Base-by-base conservation (phyloP, 495 filamentous ascomycete genomes). In the Durotheca rogersii region DNA sequence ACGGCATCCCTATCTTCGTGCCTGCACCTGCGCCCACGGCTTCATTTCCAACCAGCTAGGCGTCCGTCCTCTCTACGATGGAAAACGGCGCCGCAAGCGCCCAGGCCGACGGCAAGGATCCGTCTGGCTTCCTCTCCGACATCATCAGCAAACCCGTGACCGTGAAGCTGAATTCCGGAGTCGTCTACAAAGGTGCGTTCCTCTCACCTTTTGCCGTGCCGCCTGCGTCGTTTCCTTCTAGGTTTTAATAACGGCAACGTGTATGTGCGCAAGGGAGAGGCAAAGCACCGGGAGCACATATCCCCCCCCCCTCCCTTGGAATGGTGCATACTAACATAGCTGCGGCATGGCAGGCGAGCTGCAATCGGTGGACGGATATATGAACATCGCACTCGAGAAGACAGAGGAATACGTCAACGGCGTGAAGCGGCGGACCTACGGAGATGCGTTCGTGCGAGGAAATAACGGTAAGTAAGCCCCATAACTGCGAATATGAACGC, bases 291-390 rank as follows among this genome's bases (percentile, higher is more conserved):
- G n/a, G n/a, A n/a, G n/a, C n/a, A n/a, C n/a, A n/a, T n/a, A n/a
- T n/a, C n/a, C n/a, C n/a, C n/a, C n/a, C n/a, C n/a, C n/a, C n/a
- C n/a, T n/a, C n/a, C n/a, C n/a, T n/a, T n/a, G n/a, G n/a, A n/a
- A n/a, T n/a, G n/a, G n/a, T n/a, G n/a, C n/a, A n/a, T n/a, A n/a
- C n/a, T n/a, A n/a, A 59, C 17, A 23, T 27, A 44, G 34, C 10
- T 4, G n/a, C n/a, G n/a, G n/a, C 0, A 5, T 6, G 37, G 6
- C 39, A 96, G 91, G 91, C 29, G 87, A 94, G 61, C 78, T 96
- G n/a, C 89, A 95, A 60, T 95, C 90, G 0, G 90, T 97, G n/a
- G 93, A 98, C 66, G 94, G 94, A 30, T 98, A 96, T 66, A 97
- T 98, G 93, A 97, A 98, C 67, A 94, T 98, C 56, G 90, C 93